phyloP scores from a whole-genome alignment of 1,284 basidiomycete genomes.

The Cryptococcus sp. region DNA sequence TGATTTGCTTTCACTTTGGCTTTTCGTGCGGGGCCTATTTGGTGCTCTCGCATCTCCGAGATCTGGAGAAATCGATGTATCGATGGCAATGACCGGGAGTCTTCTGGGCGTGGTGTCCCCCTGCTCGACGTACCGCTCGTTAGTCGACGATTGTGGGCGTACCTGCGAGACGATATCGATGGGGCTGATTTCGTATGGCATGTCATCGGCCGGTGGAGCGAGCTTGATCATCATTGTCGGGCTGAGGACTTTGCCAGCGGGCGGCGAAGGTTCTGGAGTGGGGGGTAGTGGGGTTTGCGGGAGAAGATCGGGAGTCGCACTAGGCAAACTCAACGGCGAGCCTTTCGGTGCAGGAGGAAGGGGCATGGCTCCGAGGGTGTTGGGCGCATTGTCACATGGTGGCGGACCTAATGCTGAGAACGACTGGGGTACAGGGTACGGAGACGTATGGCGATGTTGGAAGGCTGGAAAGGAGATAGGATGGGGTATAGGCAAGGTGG shows the following conservation, averaged over 20 bases:
- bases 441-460: slow-evolving; percentile 24
- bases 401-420: slow-evolving; percentile 29
- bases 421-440: slow-evolving; percentile 19
- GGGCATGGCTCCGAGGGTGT: slow-evolving; percentile 2
- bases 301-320: slow-evolving; percentile 13
- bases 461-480: slow-evolving; percentile 18
- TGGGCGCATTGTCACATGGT: background rate
- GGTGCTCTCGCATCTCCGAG: slow-evolving; percentile 14
- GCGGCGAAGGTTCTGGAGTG: slow-evolving; percentile 39
- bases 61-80: slow-evolving; percentile 3
- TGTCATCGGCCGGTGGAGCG: slow-evolving; percentile 34
- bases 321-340: slow-evolving; percentile 9
- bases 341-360: slow-evolving; percentile 21
- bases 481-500: slow-evolving; percentile 2
- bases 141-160: slow-evolving; percentile 2
- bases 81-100: slow-evolving; percentile 15
- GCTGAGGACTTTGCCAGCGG: slow-evolving; percentile 27
- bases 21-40: background rate
- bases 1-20: background rate
- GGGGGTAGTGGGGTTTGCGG: slow-evolving; percentile 29
- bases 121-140: background rate
- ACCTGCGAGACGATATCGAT: slow-evolving; percentile 19
- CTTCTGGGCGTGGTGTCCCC: slow-evolving; percentile 11
- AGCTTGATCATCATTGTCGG: slow-evolving; percentile 37
- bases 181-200: slow-evolving; percentile 20